Evolutionary conservation across 2,329 filamentous ascomycete species (phyloP).

Genomic region (Dothistroma pini): DNA sequence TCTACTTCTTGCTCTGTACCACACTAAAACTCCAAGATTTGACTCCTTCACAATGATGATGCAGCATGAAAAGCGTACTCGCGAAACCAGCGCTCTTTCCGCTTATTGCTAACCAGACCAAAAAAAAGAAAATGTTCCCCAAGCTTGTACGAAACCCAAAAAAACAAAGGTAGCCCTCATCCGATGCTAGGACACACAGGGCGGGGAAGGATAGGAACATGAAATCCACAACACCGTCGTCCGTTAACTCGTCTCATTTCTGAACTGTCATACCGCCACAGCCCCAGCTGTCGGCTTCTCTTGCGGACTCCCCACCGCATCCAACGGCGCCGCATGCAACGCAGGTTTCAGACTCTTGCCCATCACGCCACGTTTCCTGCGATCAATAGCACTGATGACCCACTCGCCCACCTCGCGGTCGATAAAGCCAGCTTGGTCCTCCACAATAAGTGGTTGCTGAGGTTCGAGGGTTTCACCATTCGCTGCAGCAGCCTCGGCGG

Average conservation of each 20-base stretch:
- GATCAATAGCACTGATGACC: conserved; percentile 70
- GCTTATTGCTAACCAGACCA: neutral
- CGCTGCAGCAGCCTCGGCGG: conserved; percentile 34
- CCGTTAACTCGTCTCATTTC: neutral
- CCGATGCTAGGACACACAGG: neutral
- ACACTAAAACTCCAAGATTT: neutral
- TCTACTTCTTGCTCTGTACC: conserved; percentile 17
- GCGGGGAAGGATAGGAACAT: neutral
- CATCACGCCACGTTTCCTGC: conserved; percentile 57
- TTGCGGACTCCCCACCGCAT: conserved; percentile 45
- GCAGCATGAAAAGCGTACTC: conserved; percentile 5
- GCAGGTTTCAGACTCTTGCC: conserved; percentile 66
- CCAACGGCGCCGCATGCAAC: conserved; percentile 79
- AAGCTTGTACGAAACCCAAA: conserved; percentile 1
- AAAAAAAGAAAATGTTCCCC: conserved; percentile 1
- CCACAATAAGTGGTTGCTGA: conserved; percentile 30
- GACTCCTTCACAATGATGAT: neutral
- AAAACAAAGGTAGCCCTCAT: neutral
- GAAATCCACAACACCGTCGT: neutral
- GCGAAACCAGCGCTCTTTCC: conserved; percentile 11
- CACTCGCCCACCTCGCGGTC: conserved; percentile 84
- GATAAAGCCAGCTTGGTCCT: conserved; percentile 35
- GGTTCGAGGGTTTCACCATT: conserved; percentile 16
- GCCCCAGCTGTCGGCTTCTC: conserved; percentile 6
- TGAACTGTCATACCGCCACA: conserved; percentile 4